These are phyloP conservation scores for Ustilago tritici DNA, from an alignment of 1,284 basidiomycete genomes.

Conservation along the genomic window DNA sequence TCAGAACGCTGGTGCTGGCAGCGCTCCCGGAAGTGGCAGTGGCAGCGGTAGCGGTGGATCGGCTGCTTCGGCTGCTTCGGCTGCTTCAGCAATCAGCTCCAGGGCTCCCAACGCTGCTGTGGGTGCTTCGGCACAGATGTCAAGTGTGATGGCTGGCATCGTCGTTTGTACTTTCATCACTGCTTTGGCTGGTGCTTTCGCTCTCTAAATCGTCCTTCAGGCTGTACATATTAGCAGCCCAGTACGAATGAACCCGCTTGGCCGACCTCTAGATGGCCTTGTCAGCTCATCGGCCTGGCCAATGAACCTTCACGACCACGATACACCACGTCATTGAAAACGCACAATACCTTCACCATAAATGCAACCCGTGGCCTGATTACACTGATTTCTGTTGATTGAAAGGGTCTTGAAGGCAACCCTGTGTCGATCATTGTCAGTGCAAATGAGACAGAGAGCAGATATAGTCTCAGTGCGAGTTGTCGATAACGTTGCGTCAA, in stretches of 20 bases:
- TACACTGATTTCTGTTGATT: neutral
- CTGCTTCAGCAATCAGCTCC: conserved; percentile 11
- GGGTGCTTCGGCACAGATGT: conserved; percentile 10
- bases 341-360: neutral
- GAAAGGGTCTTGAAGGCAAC: no score
- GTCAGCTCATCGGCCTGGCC: neutral
- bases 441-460: neutral
- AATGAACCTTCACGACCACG: neutral
- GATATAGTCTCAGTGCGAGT: neutral
- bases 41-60: conserved; percentile 2
- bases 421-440: neutral
- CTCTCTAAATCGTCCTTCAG: conserved; percentile 1
- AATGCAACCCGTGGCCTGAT: neutral
- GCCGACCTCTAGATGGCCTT: neutral
- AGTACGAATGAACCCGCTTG: neutral
- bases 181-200: conserved; percentile 34
- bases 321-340: neutral
- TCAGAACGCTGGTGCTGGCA: neutral
- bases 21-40: neutral
- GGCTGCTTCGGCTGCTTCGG: conserved; percentile 14
- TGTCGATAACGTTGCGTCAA: neutral
- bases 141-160: conserved; percentile 22
- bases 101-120: conserved; percentile 20
- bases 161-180: conserved; percentile 27
- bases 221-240: neutral